Percentiles rank a stretch among this genome's conserved stretches.
phyloP scores from a whole-genome alignment of 2,329 filamentous ascomycete genomes.

The Capronia americana region DNA sequence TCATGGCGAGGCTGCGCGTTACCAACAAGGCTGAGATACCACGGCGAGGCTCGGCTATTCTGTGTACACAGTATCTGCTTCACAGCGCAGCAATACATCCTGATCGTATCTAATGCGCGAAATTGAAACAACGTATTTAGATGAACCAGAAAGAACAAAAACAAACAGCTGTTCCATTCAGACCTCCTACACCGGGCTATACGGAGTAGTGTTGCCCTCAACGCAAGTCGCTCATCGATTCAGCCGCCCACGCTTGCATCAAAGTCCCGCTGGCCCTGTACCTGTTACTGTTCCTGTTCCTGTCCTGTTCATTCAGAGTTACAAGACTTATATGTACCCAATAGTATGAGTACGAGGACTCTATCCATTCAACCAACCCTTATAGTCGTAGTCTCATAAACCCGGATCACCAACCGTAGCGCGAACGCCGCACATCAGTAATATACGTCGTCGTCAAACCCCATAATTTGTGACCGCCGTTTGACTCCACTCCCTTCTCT shows the following conservation, averaged over 20 bases:
- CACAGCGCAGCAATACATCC: background rate
- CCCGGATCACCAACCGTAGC: background rate
- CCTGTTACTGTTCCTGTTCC: background rate
- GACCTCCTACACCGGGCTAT: background rate
- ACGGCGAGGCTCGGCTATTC: background rate
- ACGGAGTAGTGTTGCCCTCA: background rate
- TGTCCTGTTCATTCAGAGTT: background rate
- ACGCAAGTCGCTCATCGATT: background rate
- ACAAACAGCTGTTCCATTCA: background rate
- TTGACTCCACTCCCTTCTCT: constrained; percentile 5
- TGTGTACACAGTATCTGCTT: no score
- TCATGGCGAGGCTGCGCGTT: constrained; percentile 11
- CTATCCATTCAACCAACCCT: background rate
- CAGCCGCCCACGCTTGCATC: background rate
- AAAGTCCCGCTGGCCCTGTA: background rate
- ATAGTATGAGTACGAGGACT: background rate
- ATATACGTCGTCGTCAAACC: constrained; percentile 29
- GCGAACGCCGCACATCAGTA: constrained; percentile 20
- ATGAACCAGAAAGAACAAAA: background rate
- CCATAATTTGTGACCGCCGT: constrained; percentile 10
- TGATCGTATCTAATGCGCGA: background rate
- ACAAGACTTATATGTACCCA: background rate
- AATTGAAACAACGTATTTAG: background rate
- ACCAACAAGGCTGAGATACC: background rate
- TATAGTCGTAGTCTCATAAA: background rate